Evolutionary conservation across 768 basidiomycete genomes (phyloP).

Genomic region (Podaxis sp.): DNA sequence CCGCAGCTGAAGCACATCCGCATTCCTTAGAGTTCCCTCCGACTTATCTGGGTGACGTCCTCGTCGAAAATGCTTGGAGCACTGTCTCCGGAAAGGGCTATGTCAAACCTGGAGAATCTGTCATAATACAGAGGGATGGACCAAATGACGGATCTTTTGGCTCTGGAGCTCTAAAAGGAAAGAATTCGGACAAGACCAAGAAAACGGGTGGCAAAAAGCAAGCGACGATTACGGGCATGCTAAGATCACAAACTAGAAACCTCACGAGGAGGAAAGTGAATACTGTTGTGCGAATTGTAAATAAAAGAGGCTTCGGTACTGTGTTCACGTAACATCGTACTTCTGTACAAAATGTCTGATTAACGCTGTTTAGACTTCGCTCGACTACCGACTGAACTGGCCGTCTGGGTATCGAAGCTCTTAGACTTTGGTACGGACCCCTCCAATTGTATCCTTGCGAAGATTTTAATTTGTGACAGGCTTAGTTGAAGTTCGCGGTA

Average conservation of each 20-base stretch:
- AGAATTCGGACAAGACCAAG: conserved; percentile 26
- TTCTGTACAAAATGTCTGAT: not conserved
- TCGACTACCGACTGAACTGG: conserved; percentile 62
- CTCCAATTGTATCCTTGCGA: not conserved
- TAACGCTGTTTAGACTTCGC: conserved; percentile 57
- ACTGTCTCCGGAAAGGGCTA: conserved; percentile 73
- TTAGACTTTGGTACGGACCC: conserved; percentile 57
- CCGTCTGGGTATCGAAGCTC: conserved; percentile 70
- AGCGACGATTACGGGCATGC: conserved; percentile 59
- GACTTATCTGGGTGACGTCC: conserved; percentile 61
- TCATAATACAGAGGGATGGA: conserved; percentile 54
- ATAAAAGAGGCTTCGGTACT: conserved; percentile 61
- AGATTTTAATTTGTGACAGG: conserved; percentile 29
- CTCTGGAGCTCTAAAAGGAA: conserved; percentile 13
- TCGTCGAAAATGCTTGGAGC: conserved; percentile 75
- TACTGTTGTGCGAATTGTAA: conserved; percentile 64
- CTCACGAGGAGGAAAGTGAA: conserved; percentile 54
- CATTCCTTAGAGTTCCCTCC: conserved; percentile 18
- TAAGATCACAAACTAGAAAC: conserved; percentile 52
- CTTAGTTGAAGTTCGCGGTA: conserved; percentile 62
- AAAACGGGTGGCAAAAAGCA: conserved; percentile 54
- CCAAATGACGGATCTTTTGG: conserved; percentile 30
- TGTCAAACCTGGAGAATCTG: conserved; percentile 56
- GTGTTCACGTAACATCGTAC: not conserved
- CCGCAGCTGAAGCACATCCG: conserved; percentile 17